Base-by-base conservation (phyloP, 78 protist species). In the Cavenderia fasciculata region DNA sequence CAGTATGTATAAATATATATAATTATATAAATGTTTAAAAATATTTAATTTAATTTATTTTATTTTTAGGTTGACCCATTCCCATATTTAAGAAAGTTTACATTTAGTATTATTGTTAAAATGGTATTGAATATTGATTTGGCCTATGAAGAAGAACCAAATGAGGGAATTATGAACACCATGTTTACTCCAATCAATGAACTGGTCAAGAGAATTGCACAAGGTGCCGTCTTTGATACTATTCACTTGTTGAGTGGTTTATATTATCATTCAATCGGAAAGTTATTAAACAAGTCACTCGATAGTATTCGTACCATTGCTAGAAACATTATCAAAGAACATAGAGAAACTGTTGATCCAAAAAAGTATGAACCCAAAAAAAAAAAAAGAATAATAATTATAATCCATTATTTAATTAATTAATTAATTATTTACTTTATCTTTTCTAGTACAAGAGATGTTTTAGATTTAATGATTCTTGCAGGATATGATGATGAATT, bases 391-490 rank as follows among this genome's bases (percentile, higher is more conserved):
- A n/a, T n/a, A n/a, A n/a, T n/a, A n/a, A n/a, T n/a, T n/a, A n/a
- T n/a, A n/a, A n/a, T n/a, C n/a, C n/a, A n/a, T n/a, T n/a, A n/a
- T n/a, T n/a, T n/a, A n/a, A n/a, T n/a, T n/a, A n/a, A n/a, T n/a
- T n/a, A n/a, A n/a, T n/a, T n/a, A n/a, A 57, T 57, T 57, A 21
- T 10, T 25, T 57, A 57, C 4, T 27, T 25, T 25, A 57, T 16
- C n/a, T 52, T 16, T 16, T 52, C 5, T 23, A 57, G 63, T 57
- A 51, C 63, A 74, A 74, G 44, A 57, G 70, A 74, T 59, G 25
- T 74, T 27, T 74, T 74, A 18, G 85, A 74, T 74, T 1, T 38
- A 25, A 25, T 74, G 25, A 74, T n/a, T n/a, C n/a, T n/a, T n/a
- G n/a, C n/a, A 23, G 49, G 38, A 6, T 10, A 59, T 8, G 46